Conservation (phyloP, 306 rosid species). For the Prunus mongolica region DNA sequence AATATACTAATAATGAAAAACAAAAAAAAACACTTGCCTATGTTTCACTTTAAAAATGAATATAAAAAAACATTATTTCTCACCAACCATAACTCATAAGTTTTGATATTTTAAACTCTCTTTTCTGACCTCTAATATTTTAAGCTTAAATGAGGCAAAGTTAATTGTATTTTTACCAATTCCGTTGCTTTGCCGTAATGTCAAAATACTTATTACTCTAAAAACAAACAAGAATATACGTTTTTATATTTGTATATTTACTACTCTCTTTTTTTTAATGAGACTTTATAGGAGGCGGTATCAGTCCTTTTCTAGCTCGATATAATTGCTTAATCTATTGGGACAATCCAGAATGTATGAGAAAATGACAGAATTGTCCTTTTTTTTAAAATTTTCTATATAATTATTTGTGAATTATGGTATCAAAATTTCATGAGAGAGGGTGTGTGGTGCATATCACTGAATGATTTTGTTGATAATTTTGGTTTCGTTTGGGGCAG, state of each 20-base stretch:
- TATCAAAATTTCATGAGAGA: no score
- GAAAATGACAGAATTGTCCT: conserved; percentile 4
- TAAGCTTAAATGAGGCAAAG: background rate
- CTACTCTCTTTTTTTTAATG: background rate
- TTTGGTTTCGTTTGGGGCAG: conserved; percentile 34
- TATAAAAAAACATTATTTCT: background rate
- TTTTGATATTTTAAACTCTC: no score
- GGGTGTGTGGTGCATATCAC: conserved; percentile 13
- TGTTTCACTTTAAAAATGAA: no score
- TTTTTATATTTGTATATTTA: background rate
- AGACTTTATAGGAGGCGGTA: background rate
- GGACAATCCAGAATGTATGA: background rate
- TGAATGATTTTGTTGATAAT: conserved; percentile 5
- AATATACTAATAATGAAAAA: no score
- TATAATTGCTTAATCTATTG: background rate
- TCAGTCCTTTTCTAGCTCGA: background rate
- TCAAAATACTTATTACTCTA: background rate
- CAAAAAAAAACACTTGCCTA: no score
- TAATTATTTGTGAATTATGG: background rate
- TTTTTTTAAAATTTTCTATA: no score
- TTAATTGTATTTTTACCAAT: background rate
- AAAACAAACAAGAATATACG: background rate
- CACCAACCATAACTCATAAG: no score
- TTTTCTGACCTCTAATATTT: background rate
- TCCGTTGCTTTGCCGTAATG: background rate